Evolutionary conservation across 2,329 filamentous ascomycete genomes (phyloP).

Genomic region (Fusarium annulatum): DNA sequence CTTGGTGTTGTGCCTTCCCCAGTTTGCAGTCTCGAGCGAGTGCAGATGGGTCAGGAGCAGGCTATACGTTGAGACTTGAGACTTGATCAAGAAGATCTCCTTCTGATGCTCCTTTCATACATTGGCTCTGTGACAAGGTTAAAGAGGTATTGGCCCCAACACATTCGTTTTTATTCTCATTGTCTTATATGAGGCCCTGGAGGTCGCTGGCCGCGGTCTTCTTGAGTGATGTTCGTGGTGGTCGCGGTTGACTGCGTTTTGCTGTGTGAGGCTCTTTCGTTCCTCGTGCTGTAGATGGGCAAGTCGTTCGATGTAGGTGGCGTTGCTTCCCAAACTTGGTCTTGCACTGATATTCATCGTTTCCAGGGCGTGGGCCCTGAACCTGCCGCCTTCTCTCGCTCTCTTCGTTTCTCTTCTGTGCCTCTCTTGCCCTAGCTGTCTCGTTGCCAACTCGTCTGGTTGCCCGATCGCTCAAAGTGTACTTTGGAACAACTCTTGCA

Average conservation of each 20-base stretch:
- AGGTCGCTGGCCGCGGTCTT: neutral
- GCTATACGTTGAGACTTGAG: neutral
- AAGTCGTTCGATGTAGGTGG: neutral
- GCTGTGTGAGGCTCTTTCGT: neutral
- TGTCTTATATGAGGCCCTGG: neutral
- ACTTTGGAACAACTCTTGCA: neutral
- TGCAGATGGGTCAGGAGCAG: neutral
- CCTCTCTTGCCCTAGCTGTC: too few species aligned
- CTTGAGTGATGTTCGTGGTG: neutral
- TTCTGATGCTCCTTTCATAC: neutral
- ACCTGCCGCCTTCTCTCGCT: neutral
- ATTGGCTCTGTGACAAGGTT: neutral
- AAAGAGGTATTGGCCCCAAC: neutral
- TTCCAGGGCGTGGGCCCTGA: neutral
- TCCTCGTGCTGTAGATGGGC: neutral
- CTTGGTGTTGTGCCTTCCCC: neutral
- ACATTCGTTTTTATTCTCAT: neutral
- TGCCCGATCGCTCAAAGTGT: too few species aligned
- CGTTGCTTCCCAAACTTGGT: neutral
- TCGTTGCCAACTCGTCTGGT: too few species aligned
- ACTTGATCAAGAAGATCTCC: neutral
- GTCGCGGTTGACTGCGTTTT: neutral
- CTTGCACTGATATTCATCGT: neutral
- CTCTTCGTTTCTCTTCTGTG: neutral
- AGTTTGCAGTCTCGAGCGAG: neutral